Conservation (phyloP, 192 early-diverging fungal genomes). For the Entomortierella chlamydospora region DNA sequence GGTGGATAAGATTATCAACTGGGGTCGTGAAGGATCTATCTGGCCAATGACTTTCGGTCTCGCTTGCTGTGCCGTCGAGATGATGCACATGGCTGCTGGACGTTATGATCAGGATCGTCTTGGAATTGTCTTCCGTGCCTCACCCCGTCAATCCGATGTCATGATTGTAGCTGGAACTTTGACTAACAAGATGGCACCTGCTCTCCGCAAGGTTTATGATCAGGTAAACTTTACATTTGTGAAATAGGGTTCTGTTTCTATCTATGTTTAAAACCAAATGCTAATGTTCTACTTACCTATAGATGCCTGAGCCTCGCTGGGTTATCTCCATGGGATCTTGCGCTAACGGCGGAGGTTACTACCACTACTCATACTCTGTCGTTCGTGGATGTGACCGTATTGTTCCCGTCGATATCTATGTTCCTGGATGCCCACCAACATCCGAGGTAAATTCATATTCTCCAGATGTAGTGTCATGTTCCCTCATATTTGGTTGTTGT, state of each 20-base stretch:
- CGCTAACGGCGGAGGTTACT: constrained; percentile 98
- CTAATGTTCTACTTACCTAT: background rate
- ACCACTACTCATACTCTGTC: constrained; percentile 97
- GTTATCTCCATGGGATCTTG: constrained; percentile 99
- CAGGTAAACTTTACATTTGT: constrained; percentile 61
- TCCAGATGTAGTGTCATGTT: constrained; percentile 16
- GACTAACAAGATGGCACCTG: constrained; percentile 99
- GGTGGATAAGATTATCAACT: constrained; percentile 92
- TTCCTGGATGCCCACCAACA: constrained; percentile 97
- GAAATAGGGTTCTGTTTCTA: too few species aligned
- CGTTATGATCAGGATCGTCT: constrained; percentile 98
- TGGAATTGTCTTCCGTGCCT: constrained; percentile 97
- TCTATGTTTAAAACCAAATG: background rate
- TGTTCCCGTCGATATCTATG: constrained; percentile 95
- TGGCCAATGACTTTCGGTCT: constrained; percentile 82
- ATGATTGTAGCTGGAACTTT: constrained; percentile 99
- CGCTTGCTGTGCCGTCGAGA: constrained; percentile 96
- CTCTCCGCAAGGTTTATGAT: constrained; percentile 71
- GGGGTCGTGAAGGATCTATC: constrained; percentile 91
- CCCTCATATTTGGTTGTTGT: background rate
- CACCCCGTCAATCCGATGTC: constrained; percentile 96
- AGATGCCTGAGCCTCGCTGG: constrained; percentile 99
- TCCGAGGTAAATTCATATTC: constrained; percentile 68
- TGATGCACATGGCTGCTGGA: constrained; percentile 97
- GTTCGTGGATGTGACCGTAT: constrained; percentile 96